These are phyloP conservation scores for Dipodascopsis uninucleata DNA, from an alignment of 805 yeast species.

Conservation along the genomic window DNA sequence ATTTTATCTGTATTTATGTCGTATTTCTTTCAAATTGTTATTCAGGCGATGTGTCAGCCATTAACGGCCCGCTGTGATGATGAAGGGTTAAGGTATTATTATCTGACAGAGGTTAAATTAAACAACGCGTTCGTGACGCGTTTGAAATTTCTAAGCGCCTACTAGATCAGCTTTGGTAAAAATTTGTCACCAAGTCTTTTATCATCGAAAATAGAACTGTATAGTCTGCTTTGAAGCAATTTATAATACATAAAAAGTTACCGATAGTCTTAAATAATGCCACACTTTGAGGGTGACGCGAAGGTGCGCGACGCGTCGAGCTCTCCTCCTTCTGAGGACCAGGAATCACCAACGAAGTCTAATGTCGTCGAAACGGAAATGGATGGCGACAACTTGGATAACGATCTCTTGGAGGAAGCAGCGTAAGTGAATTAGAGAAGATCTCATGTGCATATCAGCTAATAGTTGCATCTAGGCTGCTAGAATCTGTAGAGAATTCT, in stretches of 20 bases:
- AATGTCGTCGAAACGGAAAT: not conserved
- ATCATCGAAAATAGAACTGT: too few species aligned
- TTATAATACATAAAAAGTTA: too few species aligned
- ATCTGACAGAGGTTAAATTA: not conserved
- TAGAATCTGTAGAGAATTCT: not conserved
- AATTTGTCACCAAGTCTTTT: too few species aligned
- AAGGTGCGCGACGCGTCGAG: constrained; percentile 5
- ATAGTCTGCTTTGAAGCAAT: too few species aligned
- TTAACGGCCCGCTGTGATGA: too few species aligned
- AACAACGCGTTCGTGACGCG: not conserved
- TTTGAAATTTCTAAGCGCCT: too few species aligned
- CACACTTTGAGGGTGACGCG: constrained; percentile 16
- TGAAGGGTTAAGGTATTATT: constrained; percentile 2
- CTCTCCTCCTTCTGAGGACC: constrained; percentile 13
- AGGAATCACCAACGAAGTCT: too few species aligned
- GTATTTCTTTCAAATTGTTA: constrained; percentile 5
- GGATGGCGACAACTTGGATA: not conserved
- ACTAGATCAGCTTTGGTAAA: too few species aligned
- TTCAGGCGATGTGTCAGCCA: constrained; percentile 4
- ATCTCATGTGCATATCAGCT: not conserved
- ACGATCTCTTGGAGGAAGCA: not conserved
- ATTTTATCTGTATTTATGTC: not conserved
- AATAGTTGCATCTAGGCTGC: not conserved
- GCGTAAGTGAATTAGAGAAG: not conserved
- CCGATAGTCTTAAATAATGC: too few species aligned